Evolutionary conservation across 2,329 filamentous ascomycete species (phyloP), one percentile per base, ranked within the genome.

Genomic region (Microdochium paspali): DNA sequence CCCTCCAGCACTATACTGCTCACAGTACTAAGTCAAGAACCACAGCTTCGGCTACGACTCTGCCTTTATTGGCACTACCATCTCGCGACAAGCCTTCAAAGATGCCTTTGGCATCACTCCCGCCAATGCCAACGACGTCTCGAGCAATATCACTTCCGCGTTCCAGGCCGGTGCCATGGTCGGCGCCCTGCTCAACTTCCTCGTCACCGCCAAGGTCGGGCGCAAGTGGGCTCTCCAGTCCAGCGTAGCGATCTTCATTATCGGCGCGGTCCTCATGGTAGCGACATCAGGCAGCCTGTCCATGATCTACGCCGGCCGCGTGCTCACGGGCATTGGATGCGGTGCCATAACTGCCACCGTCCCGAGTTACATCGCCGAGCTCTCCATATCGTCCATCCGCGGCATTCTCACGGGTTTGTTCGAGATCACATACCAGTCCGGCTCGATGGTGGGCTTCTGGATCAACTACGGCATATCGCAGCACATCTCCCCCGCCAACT

Each of bases 281-380:
- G 67, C 61, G 6, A 64, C 70, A 0, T 66, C 62, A 3, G 52
- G 65, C 31, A 61, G 70, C 39, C 56, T 74, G 9, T 64, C 65
- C 1, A 64, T 66, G 4, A 76, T 82, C 51, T 71, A 80, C 73
- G 57, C 70, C 71, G 47, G 80, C 0, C 75, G 81, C 10, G 75
- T 77, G 51, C 64, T 81, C 28, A 77, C 74, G 2, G 77, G 78
- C 1, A 70, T 77, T 58, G 77, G 75, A 20, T 71, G 78, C 43
- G 78, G 77, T n/a, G 60, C 76, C 35, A 69, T 79, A 56, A 75
- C 71, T 9, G 78, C 76, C 56, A 76, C 74, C 5, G 76, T 84
- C 2, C 81, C 80, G 3, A 72, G 79, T 28, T 84, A 84, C 58
- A 79, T 82, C 49, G 76, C 79, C 10, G 81, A 84, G 58, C 73